Base-by-base conservation (phyloP, 306 rosid species). In the Sicyos baderoa region DNA sequence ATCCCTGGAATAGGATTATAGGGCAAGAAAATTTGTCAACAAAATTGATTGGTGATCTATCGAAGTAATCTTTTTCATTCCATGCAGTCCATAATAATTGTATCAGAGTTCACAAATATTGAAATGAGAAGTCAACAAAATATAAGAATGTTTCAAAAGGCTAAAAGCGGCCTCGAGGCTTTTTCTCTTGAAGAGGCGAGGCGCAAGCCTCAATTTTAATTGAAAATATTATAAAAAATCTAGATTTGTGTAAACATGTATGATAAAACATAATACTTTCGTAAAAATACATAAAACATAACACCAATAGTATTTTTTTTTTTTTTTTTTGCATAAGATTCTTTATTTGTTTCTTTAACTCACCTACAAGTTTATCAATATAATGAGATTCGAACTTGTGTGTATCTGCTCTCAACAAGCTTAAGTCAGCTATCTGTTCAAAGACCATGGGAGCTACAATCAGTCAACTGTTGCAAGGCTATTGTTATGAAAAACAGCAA, bases 361-460 rank as follows among this genome's bases (percentile, higher is more conserved):
- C 82, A 93, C 99, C 96, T 71, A 85, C 94, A 42, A 93, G 90
- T 68, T 85, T 86, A 77, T 71, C 84, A 18, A 84, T 72, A 61
- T 93, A 90, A 79, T 70, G 91, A 70, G 99, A 85, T 88, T 93
- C 97, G 25, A 93, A 93, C 77, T 93, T 93, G 81, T 82, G 97
- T 18, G 89, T 88, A 75, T 90, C 94, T 57, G 84, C 96, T 65
- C 78, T 77, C 89, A 93, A 78, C 84, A 79, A 32, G 68, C 72
- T 85, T 77, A 93, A 80, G 83, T 93, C 96, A 3, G 85, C 96
- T 70, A 93, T 75, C 99, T 90, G 87, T 76, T 80, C 69, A 63
- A 74, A 74, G 73, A 19, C 58, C 59, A 72, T 25, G 19, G 6
- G 59, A 57, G 42, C 23, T 55, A 55, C 52, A 71, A 16, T 71